Percentiles rank a stretch among this genome's conserved stretches.
These are phyloP conservation scores for Cercospora sp. DNA, from an alignment of 2,329 filamentous ascomycete genomes.

Conservation along the genomic window DNA sequence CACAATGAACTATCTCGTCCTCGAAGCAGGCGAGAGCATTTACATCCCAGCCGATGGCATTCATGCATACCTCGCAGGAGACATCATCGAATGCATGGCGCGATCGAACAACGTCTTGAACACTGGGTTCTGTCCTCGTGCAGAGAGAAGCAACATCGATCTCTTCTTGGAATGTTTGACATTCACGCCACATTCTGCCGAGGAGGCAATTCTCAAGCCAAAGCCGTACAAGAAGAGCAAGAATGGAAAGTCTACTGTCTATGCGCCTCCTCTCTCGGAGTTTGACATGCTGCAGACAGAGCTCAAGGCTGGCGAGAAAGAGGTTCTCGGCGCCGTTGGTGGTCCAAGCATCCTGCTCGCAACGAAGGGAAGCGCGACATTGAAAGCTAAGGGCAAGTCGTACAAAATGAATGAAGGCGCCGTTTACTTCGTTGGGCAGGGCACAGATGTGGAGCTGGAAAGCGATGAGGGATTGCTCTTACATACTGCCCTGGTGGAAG, in stretches of 20 bases:
- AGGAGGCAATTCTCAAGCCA: conserved; percentile 58
- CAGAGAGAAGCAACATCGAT: conserved; percentile 64
- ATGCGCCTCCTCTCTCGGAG: conserved; percentile 68
- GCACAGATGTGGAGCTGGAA: conserved; percentile 50
- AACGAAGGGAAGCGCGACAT: conserved; percentile 58
- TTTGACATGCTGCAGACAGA: conserved; percentile 67
- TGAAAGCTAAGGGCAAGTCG: conserved; percentile 56
- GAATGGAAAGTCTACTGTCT: conserved; percentile 62
- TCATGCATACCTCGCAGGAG: conserved; percentile 70
- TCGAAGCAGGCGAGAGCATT: conserved; percentile 65
- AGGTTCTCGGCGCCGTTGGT: conserved; percentile 55
- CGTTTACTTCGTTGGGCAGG: conserved; percentile 67
- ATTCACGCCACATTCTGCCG: conserved; percentile 61
- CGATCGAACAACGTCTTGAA: conserved; percentile 75
- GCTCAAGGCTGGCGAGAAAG: conserved; percentile 58
- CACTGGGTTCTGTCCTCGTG: conserved; percentile 69
- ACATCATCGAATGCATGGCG: conserved; percentile 80
- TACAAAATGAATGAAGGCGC: conserved; percentile 61
- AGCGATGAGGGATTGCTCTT: conserved; percentile 47
- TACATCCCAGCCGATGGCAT: conserved; percentile 73
- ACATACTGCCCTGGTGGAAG: conserved; percentile 51
- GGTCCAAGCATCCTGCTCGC: conserved; percentile 66
- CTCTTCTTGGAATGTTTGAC: conserved; percentile 64
- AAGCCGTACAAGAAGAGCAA: conserved; percentile 53
- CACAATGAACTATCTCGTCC: conserved; percentile 71